These are phyloP conservation scores for Globisporangium rhizosaccharum DNA, from an alignment of 352 stramenopile species.

Conservation along the genomic window DNA sequence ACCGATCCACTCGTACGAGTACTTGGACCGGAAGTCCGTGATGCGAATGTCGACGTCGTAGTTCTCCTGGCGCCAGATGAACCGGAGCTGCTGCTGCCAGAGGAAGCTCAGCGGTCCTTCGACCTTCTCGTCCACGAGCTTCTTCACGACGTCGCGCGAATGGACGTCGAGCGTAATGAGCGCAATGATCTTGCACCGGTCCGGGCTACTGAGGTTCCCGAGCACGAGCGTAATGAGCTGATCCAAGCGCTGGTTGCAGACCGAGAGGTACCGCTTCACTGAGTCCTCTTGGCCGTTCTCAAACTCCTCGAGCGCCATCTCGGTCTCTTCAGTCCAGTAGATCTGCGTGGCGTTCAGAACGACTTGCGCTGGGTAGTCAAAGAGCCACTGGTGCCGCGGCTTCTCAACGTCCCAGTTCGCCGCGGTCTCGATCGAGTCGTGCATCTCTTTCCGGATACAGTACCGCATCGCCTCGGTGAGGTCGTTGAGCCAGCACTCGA, in stretches of 20 bases:
- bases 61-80: slow-evolving; percentile 90
- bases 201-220: slow-evolving; percentile 80
- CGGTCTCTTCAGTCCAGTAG: slow-evolving; percentile 97
- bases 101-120: slow-evolving; percentile 83
- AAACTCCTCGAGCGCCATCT: slow-evolving; percentile 86
- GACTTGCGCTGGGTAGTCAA: slow-evolving; percentile 93
- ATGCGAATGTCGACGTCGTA: slow-evolving; percentile 96
- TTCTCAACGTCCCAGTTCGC: slow-evolving; percentile 95
- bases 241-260: slow-evolving; percentile 84
- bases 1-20: slow-evolving; percentile 87
- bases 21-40: slow-evolving; percentile 94
- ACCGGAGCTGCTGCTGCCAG: slow-evolving; percentile 86
- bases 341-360: slow-evolving; percentile 86
- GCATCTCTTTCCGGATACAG: slow-evolving; percentile 84
- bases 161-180: slow-evolving; percentile 96
- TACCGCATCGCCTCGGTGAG: slow-evolving; percentile 81
- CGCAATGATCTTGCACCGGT: slow-evolving; percentile 93
- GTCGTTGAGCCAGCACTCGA: slow-evolving; percentile 86
- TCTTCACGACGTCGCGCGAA: slow-evolving; percentile 91
- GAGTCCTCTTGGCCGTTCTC: slow-evolving; percentile 86
- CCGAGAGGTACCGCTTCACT: slow-evolving; percentile 73
- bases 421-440: slow-evolving; percentile 81
- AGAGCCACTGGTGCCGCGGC: slow-evolving; percentile 96
- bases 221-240: slow-evolving; percentile 91
- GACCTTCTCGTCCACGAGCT: slow-evolving; percentile 85